Evolutionary conservation across 176 grass and related monocot genomes (phyloP).

Genomic region (Puccinellia tenuiflora): DNA sequence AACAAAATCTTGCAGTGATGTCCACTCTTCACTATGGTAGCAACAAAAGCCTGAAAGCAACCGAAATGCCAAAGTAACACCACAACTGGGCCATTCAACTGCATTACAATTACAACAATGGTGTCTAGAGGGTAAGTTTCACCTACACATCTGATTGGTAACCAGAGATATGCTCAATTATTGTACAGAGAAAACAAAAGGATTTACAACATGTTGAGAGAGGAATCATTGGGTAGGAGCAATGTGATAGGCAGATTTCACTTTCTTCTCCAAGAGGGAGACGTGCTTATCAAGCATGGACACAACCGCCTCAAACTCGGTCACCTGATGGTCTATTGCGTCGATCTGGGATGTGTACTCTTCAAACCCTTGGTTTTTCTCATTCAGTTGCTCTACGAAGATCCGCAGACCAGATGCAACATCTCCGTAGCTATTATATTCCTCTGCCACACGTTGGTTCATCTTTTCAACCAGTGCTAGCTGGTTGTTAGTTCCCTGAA

Average conservation of each 20-base stretch:
- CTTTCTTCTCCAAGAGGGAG: constrained; percentile 80
- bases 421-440: constrained; percentile 73
- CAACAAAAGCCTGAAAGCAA: background rate
- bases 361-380: constrained; percentile 66
- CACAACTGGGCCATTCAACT: background rate
- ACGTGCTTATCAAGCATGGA: constrained; percentile 87
- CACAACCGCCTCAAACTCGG: constrained; percentile 85
- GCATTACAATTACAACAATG: background rate
- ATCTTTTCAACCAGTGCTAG: constrained; percentile 76
- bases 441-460: constrained; percentile 57
- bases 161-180: background rate
- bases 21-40: background rate
- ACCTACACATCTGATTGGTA: background rate
- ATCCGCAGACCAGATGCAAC: constrained; percentile 75
- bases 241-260: constrained; percentile 47
- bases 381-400: constrained; percentile 81
- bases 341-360: constrained; percentile 70
- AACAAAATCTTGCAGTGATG: background rate
- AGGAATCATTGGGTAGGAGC: constrained; percentile 26
- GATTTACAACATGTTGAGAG: background rate
- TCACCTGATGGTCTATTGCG: constrained; percentile 70
- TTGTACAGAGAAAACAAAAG: background rate
- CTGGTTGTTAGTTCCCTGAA: constrained; percentile 82
- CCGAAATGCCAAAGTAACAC: background rate
- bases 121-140: background rate